phyloP scores from a whole-genome alignment of 2,329 filamentous ascomycete genomes.

The Penicillium sp. region DNA sequence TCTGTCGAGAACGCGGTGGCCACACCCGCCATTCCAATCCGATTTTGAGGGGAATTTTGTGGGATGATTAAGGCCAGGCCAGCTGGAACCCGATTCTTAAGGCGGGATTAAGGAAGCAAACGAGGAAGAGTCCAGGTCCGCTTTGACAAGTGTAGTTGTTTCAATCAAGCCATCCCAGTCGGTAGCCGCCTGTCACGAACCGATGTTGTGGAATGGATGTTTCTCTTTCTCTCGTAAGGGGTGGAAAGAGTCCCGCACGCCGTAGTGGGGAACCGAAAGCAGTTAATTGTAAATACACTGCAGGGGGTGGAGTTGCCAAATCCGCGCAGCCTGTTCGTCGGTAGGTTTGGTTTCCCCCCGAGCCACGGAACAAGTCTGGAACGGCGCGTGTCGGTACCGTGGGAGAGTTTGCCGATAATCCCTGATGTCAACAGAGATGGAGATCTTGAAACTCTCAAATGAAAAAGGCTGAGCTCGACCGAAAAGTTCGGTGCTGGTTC shows the following conservation, averaged over 20 bases:
- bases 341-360: slow-evolving; percentile 5
- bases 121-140: slow-evolving; percentile 14
- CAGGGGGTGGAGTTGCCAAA: slow-evolving; percentile 17
- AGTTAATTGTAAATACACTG: slow-evolving; percentile 38
- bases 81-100: slow-evolving; percentile 32
- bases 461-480: neutral
- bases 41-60: slow-evolving; percentile 2
- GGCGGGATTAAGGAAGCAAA: slow-evolving; percentile 8
- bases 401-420: slow-evolving; percentile 4
- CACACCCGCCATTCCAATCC: slow-evolving; percentile 42
- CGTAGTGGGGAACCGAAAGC: slow-evolving; percentile 28
- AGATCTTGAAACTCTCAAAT: neutral
- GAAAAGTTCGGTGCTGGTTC: neutral
- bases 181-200: slow-evolving; percentile 9
- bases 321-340: slow-evolving; percentile 1
- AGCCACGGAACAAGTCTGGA: slow-evolving; percentile 18
- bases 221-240: slow-evolving; percentile 15
- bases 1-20: slow-evolving; percentile 42
- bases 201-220: neutral
- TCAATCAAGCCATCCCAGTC: slow-evolving; percentile 35
- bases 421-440: neutral
- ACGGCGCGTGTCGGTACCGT: slow-evolving; percentile 20
- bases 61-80: slow-evolving; percentile 31
- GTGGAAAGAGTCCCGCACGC: slow-evolving; percentile 14
- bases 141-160: slow-evolving; percentile 6